Base-by-base conservation (phyloP, 1,284 basidiomycete species). In the Anthracocystis panici-leucophaei region DNA sequence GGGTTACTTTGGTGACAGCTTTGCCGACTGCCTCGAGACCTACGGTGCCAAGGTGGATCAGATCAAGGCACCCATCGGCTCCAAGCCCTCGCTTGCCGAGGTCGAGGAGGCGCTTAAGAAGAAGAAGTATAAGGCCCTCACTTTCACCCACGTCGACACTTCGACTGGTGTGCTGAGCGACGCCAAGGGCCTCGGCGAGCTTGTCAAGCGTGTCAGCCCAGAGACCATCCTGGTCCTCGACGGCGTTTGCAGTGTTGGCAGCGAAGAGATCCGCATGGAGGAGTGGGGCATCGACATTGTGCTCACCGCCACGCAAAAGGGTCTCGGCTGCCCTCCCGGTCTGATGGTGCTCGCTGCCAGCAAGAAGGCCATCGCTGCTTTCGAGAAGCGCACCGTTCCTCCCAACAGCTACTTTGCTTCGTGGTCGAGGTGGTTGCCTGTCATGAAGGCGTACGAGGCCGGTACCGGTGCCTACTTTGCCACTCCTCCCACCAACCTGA, bases 241-340 rank as follows among this genome's bases (percentile, higher is more conserved):
- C 84, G 94, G 91, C 45, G 97, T 99, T 31, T 99, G 97, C 87
- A 92, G 94, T 8, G 95, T 98, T 14, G 96, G 93, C 0, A 95
- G 92, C 78, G 96, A 99, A 86, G 94, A 98, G 86, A 96, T 99
- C 81, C 90, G 89, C 62, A 84, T 97, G 88, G 96, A 98, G 79
- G 91, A 90, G 18, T 99, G 96, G 97, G 91, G 90, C 29, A 89
- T 99, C 65, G 97, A 99, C 81, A 90, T 95, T 20, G 91, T 98
- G 49, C 86, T 97, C 56, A 91, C 92, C 16, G 96, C 95, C 12
- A 93, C 92, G 65, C 96, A 99, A 86, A 99, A 99, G 86, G 96
- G 97, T 52, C 90, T 99, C 29, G 93, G 95, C 45, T 91, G 91
- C 9, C 97, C 97, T n/a, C 95, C 96, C 18, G 96, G 96, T 59